These are phyloP conservation scores for Nicotiana rustica DNA, from an alignment of 305 asterid species.

Conservation along the genomic window DNA sequence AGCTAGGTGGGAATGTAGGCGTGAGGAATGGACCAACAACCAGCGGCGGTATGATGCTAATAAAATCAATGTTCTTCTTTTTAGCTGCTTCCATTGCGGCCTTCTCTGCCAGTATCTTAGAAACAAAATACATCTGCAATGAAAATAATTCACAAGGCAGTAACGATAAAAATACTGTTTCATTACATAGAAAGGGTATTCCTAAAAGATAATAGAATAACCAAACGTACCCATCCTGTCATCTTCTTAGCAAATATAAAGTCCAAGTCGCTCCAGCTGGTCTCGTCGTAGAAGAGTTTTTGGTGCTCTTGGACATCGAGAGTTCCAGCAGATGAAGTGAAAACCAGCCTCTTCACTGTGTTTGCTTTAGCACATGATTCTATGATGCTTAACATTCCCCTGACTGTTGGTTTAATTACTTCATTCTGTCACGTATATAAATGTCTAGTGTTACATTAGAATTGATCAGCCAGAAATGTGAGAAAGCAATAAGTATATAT, in stretches of 20 bases:
- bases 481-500: neutral
- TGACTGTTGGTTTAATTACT: conserved; percentile 86
- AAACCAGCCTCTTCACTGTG: conserved; percentile 75
- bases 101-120: conserved; percentile 85
- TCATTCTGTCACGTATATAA: conserved; percentile 59
- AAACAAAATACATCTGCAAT: conserved; percentile 87
- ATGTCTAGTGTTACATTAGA: neutral
- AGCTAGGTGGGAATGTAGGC: conserved; percentile 85
- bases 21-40: conserved; percentile 89
- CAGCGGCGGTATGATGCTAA: conserved; percentile 82
- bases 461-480: neutral
- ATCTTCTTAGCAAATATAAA: conserved; percentile 81
- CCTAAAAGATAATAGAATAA: neutral
- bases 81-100: conserved; percentile 71
- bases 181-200: neutral
- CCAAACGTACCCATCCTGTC: conserved; percentile 85
- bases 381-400: conserved; percentile 75
- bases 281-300: conserved; percentile 67
- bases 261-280: conserved; percentile 76
- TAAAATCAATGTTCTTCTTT: conserved; percentile 64
- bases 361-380: conserved; percentile 82
- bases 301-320: conserved; percentile 68
- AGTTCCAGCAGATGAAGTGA: conserved; percentile 93
- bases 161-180: neutral
- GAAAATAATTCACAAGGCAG: conserved; percentile 22